phyloP scores from a whole-genome alignment of 306 rosid genomes.

The Crataegus laevigata region DNA sequence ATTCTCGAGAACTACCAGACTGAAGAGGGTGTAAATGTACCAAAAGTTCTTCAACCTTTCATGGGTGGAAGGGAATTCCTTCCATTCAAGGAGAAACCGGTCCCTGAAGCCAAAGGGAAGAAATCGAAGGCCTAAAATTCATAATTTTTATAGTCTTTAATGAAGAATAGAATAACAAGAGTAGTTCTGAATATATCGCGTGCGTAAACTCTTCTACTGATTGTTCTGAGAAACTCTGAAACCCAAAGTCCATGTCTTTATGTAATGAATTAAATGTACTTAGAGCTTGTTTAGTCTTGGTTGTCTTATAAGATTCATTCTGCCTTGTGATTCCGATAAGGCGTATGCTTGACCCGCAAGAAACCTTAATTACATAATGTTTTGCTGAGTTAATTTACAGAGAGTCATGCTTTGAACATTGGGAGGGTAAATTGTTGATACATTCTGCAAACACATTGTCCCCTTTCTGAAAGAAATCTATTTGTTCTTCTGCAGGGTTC shows the following conservation, averaged over 20 bases:
- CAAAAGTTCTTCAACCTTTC: slow-evolving; percentile 57
- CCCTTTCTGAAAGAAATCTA: slow-evolving; percentile 22
- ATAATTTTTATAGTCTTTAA: slow-evolving; percentile 23
- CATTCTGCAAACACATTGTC: not conserved
- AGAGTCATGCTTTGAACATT: not conserved
- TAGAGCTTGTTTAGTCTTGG: not conserved
- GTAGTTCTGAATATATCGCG: not conserved
- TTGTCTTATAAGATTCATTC: not conserved
- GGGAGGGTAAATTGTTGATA: not conserved
- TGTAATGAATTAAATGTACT: not conserved
- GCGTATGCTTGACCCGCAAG: not conserved
- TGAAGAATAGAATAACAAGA: slow-evolving; percentile 18
- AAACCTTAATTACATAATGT: not conserved
- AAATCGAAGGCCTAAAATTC: slow-evolving; percentile 80
- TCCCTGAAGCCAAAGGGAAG: slow-evolving; percentile 84
- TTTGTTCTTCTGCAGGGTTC: slow-evolving; percentile 65
- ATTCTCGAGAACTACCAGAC: slow-evolving; percentile 90
- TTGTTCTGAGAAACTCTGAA: not conserved
- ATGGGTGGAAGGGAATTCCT: slow-evolving; percentile 79
- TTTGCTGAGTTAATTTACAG: not conserved
- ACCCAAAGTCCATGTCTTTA: not conserved
- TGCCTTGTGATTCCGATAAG: too few relatives aligned
- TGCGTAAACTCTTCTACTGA: not conserved
- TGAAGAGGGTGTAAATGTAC: slow-evolving; percentile 84
- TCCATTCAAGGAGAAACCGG: slow-evolving; percentile 66